phyloP scores from a whole-genome alignment of 1,284 basidiomycete genomes.

The Trametes polyzona region DNA sequence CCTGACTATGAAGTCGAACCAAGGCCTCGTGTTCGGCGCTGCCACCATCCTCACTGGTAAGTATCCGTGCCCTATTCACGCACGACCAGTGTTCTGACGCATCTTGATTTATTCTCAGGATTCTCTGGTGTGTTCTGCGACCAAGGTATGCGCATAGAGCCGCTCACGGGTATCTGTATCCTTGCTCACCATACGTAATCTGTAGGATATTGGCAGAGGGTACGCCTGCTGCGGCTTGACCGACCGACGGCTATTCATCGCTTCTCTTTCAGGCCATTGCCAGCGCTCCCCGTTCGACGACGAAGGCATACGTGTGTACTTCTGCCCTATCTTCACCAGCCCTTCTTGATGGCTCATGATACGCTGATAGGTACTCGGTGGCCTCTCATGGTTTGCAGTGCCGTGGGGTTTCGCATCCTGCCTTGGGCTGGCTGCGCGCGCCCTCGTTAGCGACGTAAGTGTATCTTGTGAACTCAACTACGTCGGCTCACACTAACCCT shows the following conservation, averaged over 20 bases:
- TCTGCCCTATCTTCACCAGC: no score
- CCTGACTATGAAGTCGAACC: slow-evolving; percentile 65
- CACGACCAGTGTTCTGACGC: no score
- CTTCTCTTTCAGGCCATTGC: slow-evolving; percentile 48
- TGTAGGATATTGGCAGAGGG: slow-evolving; percentile 54
- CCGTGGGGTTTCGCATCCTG: slow-evolving; percentile 63
- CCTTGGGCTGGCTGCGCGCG: slow-evolving; percentile 58
- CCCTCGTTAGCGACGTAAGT: slow-evolving; percentile 47
- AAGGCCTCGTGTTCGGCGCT: slow-evolving; percentile 58
- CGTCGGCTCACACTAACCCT: no score
- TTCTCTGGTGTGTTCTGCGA: slow-evolving; percentile 55
- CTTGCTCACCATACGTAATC: not conserved
- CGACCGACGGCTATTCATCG: not conserved
- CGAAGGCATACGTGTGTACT: slow-evolving; percentile 48
- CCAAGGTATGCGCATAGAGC: slow-evolving; percentile 41
- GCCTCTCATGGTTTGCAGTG: slow-evolving; percentile 65
- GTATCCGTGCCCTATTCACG: not conserved
- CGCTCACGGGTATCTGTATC: not conserved
- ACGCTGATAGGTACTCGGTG: slow-evolving; percentile 53
- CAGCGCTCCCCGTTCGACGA: slow-evolving; percentile 51
- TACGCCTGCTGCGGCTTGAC: slow-evolving; percentile 27
- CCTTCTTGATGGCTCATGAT: not conserved
- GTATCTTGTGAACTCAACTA: no score
- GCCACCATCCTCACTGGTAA: slow-evolving; percentile 43
- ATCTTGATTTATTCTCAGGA: slow-evolving; percentile 27